phyloP scores from a whole-genome alignment of 1,284 basidiomycete genomes.

The Hemileia vastatrix region DNA sequence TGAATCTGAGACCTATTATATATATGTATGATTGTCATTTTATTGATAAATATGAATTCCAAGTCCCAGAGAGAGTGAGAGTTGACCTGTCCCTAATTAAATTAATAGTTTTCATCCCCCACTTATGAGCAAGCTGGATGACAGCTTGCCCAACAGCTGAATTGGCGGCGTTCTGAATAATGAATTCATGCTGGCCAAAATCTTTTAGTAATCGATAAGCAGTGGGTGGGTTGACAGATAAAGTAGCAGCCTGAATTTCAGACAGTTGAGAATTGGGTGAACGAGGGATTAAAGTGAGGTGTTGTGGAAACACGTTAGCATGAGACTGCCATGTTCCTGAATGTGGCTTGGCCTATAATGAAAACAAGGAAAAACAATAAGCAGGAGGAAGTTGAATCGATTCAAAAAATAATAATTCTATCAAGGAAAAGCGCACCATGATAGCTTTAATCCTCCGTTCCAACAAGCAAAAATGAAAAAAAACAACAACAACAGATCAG shows the following conservation, averaged over 20 bases:
- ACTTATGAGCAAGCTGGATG: conserved; percentile 34
- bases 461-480: neutral
- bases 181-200: conserved; percentile 55
- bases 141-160: conserved; percentile 40
- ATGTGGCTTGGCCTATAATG: conserved; percentile 19
- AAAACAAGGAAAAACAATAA: too few species aligned
- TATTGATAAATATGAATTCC: neutral
- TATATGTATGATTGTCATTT: neutral
- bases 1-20: conserved; percentile 45
- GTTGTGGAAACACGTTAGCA: conserved; percentile 51
- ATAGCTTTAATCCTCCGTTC: conserved; percentile 49
- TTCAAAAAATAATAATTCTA: neutral
- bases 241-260: conserved; percentile 60
- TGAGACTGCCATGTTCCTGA: conserved; percentile 66
- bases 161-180: conserved; percentile 66
- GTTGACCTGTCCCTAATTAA: conserved; percentile 60
- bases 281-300: conserved; percentile 57
- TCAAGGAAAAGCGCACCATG: conserved; percentile 25
- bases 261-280: conserved; percentile 48
- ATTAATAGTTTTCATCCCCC: conserved; percentile 62
- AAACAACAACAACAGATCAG: conserved; percentile 48
- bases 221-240: conserved; percentile 71
- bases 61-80: neutral
- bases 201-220: conserved; percentile 69
- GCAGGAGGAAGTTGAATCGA: too few species aligned